Evolutionary conservation across 352 stramenopile genomes (phyloP), one percentile per base, ranked within the genome.

Genomic region (Saprolegnia diclina): DNA sequence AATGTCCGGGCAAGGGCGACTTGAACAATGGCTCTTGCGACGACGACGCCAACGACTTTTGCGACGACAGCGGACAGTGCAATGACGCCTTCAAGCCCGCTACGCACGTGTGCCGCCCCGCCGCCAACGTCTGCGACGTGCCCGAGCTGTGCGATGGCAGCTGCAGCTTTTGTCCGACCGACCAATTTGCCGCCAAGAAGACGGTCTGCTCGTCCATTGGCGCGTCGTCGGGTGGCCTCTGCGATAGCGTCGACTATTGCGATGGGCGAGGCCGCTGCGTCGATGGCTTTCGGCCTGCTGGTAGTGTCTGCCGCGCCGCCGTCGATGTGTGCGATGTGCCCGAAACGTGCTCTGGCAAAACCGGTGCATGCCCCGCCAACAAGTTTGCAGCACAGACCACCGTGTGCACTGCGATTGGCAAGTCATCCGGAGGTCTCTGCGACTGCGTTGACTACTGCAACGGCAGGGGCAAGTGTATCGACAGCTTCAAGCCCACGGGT

Each of bases 1-100:
- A 48, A 10, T 48, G 42, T n/a, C 42, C 42, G 13, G 42, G 42
- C 11, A 48, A 4, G 42, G 18, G 42, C 42, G 10, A n/a, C 1
- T 4, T n/a, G 13, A 48, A 48, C 42, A 48, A 48, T 1, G 42
- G 42, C 18, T 3, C 42, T 14, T 48, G 42, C 42, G 42, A 48
- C 42, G 42, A 48, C 42, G 42, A 48, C 42, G 42, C 42, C 42
- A 48, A 48, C 42, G 42, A 48, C 42, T 48, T n/a, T n/a, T 48
- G 42, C 42, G 42, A 48, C 42, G 42, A 3, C 42, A 10, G 18
- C 42, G 42, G 42, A 3, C 13, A 48, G 42, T 48, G 42, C 42
- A 14, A 48, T 3, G 18, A 48, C 18, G 42, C 42, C 2, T 48
- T n/a, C 42, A 48, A 48, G 42, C 13, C 18, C 18, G 13, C 13